Conservation (phyloP, 192 early-diverging fungal species). For the Coemansia sp. region DNA sequence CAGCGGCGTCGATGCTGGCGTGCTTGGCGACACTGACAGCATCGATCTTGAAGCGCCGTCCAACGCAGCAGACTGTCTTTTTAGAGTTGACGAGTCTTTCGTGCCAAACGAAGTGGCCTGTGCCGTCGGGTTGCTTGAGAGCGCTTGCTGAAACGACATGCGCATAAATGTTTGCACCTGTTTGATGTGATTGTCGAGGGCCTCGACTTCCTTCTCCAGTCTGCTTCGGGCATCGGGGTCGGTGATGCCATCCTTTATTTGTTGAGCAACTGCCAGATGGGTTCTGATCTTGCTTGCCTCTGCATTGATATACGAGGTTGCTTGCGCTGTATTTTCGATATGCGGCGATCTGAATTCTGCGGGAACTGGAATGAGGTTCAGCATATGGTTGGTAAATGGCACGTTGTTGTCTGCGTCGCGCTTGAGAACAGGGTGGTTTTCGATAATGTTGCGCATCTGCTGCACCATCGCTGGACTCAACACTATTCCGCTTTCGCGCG, state of each 20-base stretch:
- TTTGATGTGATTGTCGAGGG: conserved; percentile 34
- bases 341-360: conserved; percentile 23
- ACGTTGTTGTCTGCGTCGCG: conserved; percentile 53
- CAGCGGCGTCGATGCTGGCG: conserved; percentile 24
- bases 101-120: conserved; percentile 31
- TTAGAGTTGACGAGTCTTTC: conserved; percentile 8
- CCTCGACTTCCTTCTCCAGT: conserved; percentile 26
- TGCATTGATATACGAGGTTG: conserved; percentile 43
- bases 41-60: conserved; percentile 1
- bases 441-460: conserved; percentile 48
- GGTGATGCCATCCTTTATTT: conserved; percentile 21
- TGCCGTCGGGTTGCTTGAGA: conserved; percentile 38
- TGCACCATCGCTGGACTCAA: conserved; percentile 49
- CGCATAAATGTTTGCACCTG: conserved; percentile 47
- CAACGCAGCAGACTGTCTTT: background rate
- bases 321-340: conserved; percentile 39
- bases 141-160: conserved; percentile 36
- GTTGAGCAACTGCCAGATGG: conserved; percentile 39
- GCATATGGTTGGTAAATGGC: conserved; percentile 51
- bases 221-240: conserved; percentile 34
- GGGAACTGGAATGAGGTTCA: conserved; percentile 34
- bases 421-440: conserved; percentile 44
- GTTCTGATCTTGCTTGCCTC: conserved; percentile 38
- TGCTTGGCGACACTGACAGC: conserved; percentile 11
- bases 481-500: conserved; percentile 36